Evolutionary conservation across 441 rosid genomes (phyloP).

Genomic region (Croton laevigatus): DNA sequence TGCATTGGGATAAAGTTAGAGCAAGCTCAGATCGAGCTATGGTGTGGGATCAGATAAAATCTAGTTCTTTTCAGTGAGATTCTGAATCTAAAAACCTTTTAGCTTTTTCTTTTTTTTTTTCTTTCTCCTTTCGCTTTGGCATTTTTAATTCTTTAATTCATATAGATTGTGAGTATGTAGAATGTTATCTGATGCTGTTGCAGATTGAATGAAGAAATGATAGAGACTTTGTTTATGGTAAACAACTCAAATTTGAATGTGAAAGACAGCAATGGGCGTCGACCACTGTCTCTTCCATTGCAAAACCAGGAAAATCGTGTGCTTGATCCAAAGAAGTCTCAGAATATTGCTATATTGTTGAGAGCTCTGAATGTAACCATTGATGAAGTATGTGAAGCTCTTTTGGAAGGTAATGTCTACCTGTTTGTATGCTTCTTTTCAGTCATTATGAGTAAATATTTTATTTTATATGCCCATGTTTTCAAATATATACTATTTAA

Average conservation of each 20-base stretch:
- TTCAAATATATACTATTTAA: background rate
- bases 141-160: background rate
- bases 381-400: conserved; percentile 89
- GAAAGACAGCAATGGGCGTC: conserved; percentile 33
- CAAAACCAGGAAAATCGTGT: conserved; percentile 54
- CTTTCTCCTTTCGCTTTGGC: background rate
- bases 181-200: conserved; percentile 23
- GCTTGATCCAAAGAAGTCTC: conserved; percentile 86
- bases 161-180: conserved; percentile 11
- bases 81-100: background rate
- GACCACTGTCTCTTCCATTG: conserved; percentile 28
- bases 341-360: conserved; percentile 77
- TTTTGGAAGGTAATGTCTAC: conserved; percentile 55
- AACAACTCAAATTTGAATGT: conserved; percentile 45
- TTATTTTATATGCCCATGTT: background rate
- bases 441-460: background rate
- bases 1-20: conserved; percentile 95
- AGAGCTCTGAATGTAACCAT: conserved; percentile 85
- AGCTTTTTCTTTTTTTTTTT: too few species aligned
- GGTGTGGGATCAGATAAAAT: conserved; percentile 91
- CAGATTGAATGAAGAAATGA: conserved; percentile 94
- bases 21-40: conserved; percentile 79
- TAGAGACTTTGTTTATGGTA: conserved; percentile 69
- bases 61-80: conserved; percentile 90
- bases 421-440: background rate